Evolutionary conservation across 2,329 filamentous ascomycete species (phyloP), one percentile per base, ranked within the genome.

Genomic region (Aurifilum marmelostoma): DNA sequence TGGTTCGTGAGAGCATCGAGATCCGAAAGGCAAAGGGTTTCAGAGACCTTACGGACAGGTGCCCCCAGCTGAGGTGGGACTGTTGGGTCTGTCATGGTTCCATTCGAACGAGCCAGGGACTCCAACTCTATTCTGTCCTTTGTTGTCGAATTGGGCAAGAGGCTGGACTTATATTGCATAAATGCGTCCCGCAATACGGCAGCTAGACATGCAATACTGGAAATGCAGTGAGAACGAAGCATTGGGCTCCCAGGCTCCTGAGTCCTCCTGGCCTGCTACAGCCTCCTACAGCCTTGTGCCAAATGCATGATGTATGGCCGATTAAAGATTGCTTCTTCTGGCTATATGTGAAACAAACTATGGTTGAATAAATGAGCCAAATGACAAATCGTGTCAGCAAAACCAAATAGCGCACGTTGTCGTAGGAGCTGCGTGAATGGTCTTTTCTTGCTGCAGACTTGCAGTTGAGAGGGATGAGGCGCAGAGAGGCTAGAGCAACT

Each of bases 401-500:
- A 39, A 37, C 27, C 27, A 37, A n/a, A 50, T n/a, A 34, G 52
- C 27, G 54, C 66, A 59, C 52, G 66, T 64, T 64, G 60, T 64
- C 5, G 24, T 52, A 16, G 12, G 16, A 50, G 27, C 24, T 18
- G 29, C 32, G 37, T 59, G 39, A 67, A 21, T 63, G 37, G 50
- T n/a, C 27, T 50, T 21, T 21, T n/a, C n/a, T 7, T 8, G 18
- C 41, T 39, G 66, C 60, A 58, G n/a, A n/a, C 11, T 24, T 39
- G 21, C 43, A 14, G 24, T 50, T 66, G 29, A 32, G 24, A 21
- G 11, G 34, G 8, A 4, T 34, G 34, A 16, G 7, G 58, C 32
- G 9, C 18, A 16, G 43, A 47, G 21, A 47, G 43, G 43, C 43
- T 47, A 47, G n/a, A 47, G 21, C 8, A 34, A 24, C 27, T 64